These are phyloP conservation scores for Pleurozium schreberi DNA, from an alignment of 225 moss, liverwort and hornwort species.

Conservation along the genomic window DNA sequence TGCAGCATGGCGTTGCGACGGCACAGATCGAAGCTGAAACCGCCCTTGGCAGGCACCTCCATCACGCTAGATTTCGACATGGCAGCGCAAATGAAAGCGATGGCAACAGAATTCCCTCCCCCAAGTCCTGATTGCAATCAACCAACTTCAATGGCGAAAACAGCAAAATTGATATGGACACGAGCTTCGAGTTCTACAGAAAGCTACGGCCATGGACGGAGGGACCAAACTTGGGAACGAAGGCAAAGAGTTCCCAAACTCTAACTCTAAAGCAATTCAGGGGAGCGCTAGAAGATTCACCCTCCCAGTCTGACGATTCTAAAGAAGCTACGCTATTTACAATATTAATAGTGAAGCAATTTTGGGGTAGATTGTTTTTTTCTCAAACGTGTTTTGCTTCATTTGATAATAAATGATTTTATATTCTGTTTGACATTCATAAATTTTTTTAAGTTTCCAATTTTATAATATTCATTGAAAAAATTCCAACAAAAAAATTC, in stretches of 20 bases:
- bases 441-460: too few relatives aligned
- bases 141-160: not conserved
- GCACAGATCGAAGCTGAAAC: constrained; percentile 76
- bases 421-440: too few relatives aligned
- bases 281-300: not conserved
- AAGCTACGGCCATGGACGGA: not conserved
- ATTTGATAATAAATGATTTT: too few relatives aligned
- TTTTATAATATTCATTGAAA: too few relatives aligned
- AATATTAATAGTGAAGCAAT: too few relatives aligned
- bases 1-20: constrained; percentile 75
- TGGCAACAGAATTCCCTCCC: not conserved
- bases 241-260: not conserved
- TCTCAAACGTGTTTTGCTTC: too few relatives aligned
- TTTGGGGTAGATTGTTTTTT: not conserved
- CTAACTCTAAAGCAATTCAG: not conserved
- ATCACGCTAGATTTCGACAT: constrained; percentile 49
- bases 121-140: not conserved
- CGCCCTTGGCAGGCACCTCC: constrained; percentile 52
- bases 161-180: not conserved
- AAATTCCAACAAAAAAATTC: too few relatives aligned
- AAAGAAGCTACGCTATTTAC: not conserved
- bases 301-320: too few relatives aligned
- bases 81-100: constrained; percentile 27
- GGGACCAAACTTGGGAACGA: constrained; percentile 15
- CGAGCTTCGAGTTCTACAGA: not conserved